Evolutionary conservation across 106 monocot species (phyloP).

Genomic region (Phalaenopsis aphrodite): DNA sequence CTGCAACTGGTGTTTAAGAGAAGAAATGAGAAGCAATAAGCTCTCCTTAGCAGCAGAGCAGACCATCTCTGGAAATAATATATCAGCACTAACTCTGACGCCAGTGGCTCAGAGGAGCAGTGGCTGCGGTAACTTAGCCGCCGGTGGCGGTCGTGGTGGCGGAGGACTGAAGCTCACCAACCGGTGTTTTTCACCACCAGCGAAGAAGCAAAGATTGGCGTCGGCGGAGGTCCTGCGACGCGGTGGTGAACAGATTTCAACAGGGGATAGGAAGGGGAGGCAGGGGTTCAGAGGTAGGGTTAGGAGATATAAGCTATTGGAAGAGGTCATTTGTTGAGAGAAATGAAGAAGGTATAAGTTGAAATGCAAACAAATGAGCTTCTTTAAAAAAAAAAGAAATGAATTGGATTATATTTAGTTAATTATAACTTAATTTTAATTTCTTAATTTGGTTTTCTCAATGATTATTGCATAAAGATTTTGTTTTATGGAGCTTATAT

Average conservation of each 20-base stretch:
- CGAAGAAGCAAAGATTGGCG: constrained; percentile 9
- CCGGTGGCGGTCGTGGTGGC: neutral
- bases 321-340: constrained; percentile 37
- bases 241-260: neutral
- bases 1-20: constrained; percentile 15
- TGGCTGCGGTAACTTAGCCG: too few species aligned
- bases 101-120: neutral
- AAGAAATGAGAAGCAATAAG: neutral
- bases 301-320: constrained; percentile 67
- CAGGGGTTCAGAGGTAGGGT: constrained; percentile 38
- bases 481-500: too few species aligned
- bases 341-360: neutral
- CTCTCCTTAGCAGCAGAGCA: neutral
- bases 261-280: constrained; percentile 19
- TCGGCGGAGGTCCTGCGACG: neutral
- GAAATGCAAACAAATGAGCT: too few species aligned
- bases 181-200: constrained; percentile 1
- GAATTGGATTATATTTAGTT: too few species aligned
- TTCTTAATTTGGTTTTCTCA: too few species aligned
- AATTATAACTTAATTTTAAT: too few species aligned
- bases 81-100: neutral
- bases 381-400: too few species aligned
- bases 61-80: neutral
- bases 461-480: too few species aligned
- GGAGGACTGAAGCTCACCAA: neutral